Base-by-base conservation (phyloP, 345 rosid genomes). In the Gossypium bickii region DNA sequence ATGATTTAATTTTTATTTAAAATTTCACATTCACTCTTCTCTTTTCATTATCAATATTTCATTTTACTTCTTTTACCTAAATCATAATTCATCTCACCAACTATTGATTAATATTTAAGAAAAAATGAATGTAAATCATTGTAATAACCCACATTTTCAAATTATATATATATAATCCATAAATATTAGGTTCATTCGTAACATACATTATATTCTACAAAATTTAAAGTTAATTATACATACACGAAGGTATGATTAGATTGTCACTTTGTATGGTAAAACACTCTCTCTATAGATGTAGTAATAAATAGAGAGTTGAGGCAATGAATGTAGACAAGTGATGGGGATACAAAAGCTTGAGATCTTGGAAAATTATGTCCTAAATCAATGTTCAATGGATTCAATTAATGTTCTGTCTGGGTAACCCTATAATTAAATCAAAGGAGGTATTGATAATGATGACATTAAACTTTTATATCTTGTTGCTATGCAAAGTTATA, bases 341-440 rank as follows among this genome's bases (percentile, higher is more conserved):
- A 15, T 9, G 72, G 38, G 58, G 24, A 57, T 20, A 29, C 62
- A 74, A 74, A 63, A 2, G 49, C 60, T 64, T 52, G 47, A 66
- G 51, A 51, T 3, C 41, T 44, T 12, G 34, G 20, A 20, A 52
- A 74, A 52, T 64, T 49, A 3, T 74, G 77, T 74, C 71, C 52
- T 34, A 8, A 64, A 74, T 74, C 77, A 74, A 74, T 64, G 77
- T 74, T 64, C 41, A 61, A 17, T 63, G 61, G 51, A 63, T 74
- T 38, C 9, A 66, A 74, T 49, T 63, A 9, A 10, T 4, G 34
- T 74, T 57, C 70, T 51, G 60, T 55, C 20, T 20, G 48, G 4
- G 48, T 17, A 41, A 63, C 13, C 44, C 15, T 51, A 51, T 63
- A 63, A 63, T 41, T 38, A 16, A 49, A 12, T 48, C 52, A 48